phyloP scores from a whole-genome alignment of 1,284 basidiomycete genomes.

The Spongispora temasekensis region DNA sequence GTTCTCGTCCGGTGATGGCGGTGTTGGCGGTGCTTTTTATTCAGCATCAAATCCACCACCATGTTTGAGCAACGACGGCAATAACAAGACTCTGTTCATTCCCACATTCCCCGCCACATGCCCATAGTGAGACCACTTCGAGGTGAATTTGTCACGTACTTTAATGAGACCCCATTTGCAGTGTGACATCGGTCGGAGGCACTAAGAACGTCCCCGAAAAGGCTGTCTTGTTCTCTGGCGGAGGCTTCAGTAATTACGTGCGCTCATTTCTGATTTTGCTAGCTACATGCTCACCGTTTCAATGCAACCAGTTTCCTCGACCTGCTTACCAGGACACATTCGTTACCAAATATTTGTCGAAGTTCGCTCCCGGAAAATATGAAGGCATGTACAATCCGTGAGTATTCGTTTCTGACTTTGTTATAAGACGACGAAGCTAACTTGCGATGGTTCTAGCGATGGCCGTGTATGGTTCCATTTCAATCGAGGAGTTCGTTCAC shows the following conservation, averaged over 20 bases:
- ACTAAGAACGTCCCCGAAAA: conserved; percentile 57
- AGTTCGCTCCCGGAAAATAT: conserved; percentile 49
- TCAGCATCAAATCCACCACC: conserved; percentile 42
- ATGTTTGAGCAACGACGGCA: conserved; percentile 63
- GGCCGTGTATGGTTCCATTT: conserved; percentile 38
- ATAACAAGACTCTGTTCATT: conserved; percentile 54
- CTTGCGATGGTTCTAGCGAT: conserved; percentile 10
- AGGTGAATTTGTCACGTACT: background rate
- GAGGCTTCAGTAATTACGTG: conserved; percentile 56
- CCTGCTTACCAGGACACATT: conserved; percentile 18
- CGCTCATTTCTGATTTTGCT: background rate
- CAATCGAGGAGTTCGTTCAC: conserved; percentile 32
- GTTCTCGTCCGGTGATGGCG: conserved; percentile 69
- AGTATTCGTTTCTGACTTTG: conserved; percentile 14
- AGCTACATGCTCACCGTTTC: background rate
- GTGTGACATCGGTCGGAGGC: conserved; percentile 63
- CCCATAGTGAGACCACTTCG: conserved; percentile 38
- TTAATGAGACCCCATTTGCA: conserved; percentile 14
- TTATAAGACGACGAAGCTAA: conserved; percentile 1
- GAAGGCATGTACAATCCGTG: conserved; percentile 61
- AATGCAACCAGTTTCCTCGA: conserved; percentile 18
- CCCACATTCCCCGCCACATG: conserved; percentile 57
- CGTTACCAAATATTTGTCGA: conserved; percentile 40
- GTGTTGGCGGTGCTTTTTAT: conserved; percentile 60
- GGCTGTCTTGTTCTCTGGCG: conserved; percentile 60